These are phyloP conservation scores for Annulohypoxylon stygium DNA, from an alignment of 495 filamentous ascomycete species.

Conservation along the genomic window DNA sequence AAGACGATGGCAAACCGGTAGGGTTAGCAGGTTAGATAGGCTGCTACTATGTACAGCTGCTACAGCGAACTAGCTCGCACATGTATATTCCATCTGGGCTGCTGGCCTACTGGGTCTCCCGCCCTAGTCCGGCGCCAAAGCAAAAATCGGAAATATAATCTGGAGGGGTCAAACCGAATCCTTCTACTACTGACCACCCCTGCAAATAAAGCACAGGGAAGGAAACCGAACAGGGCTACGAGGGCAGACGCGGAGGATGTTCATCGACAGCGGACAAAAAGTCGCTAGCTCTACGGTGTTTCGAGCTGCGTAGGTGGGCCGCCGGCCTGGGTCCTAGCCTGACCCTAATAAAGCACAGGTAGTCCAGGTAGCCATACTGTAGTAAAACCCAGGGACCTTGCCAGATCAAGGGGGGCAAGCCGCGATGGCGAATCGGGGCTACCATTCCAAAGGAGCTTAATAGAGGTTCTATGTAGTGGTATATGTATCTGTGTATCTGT, in stretches of 20 bases:
- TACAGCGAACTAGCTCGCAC: slow-evolving; percentile 32
- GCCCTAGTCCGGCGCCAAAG: slow-evolving; percentile 46
- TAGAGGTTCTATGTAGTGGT: slow-evolving; percentile 22
- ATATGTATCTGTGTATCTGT: slow-evolving; percentile 16
- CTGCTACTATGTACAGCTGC: slow-evolving; percentile 13
- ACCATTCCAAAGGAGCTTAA: slow-evolving; percentile 45
- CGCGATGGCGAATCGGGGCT: slow-evolving; percentile 53
- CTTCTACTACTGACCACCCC: slow-evolving; percentile 50
- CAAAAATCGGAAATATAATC: slow-evolving; percentile 50
- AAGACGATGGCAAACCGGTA: slow-evolving; percentile 41
- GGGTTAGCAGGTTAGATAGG: slow-evolving; percentile 20
- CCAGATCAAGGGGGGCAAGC: slow-evolving; percentile 50
- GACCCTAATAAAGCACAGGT: slow-evolving; percentile 51
- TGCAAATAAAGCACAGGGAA: slow-evolving; percentile 43
- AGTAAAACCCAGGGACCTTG: slow-evolving; percentile 50
- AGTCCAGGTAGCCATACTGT: slow-evolving; percentile 47
- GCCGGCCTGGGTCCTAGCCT: slow-evolving; percentile 44
- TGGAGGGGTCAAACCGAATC: slow-evolving; percentile 52
- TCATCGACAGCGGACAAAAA: slow-evolving; percentile 39
- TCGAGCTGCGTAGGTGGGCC: slow-evolving; percentile 48
- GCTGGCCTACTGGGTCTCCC: slow-evolving; percentile 17
- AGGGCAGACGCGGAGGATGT: slow-evolving; percentile 20
- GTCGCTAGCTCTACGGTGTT: slow-evolving; percentile 45
- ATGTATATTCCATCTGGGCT: slow-evolving; percentile 44
- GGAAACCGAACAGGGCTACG: slow-evolving; percentile 46